A percentile compares a stretch with the other conserved stretches of the same genome.
phyloP scores from a whole-genome alignment of 176 grass and related monocot genomes.

The Ensete glaucum region DNA sequence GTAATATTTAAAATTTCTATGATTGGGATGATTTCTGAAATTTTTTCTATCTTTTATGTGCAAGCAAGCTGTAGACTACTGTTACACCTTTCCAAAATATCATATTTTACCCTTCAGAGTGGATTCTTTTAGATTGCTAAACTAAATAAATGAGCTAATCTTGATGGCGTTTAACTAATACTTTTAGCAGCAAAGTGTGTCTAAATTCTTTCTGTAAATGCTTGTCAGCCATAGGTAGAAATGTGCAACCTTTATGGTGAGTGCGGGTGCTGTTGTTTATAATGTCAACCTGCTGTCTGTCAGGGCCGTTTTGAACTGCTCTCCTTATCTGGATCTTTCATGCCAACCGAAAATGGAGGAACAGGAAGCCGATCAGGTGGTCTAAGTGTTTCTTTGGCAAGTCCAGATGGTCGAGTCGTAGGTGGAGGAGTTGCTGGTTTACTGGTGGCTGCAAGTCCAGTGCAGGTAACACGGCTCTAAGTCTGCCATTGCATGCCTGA shows the following conservation, averaged over 20 bases:
- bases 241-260: background rate
- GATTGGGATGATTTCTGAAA: background rate
- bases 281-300: background rate
- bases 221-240: background rate
- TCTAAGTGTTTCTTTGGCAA: slow-evolving; percentile 16
- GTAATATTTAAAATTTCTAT: background rate
- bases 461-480: background rate
- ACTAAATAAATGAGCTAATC: background rate
- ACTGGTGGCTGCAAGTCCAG: slow-evolving; percentile 15
- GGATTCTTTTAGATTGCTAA: background rate
- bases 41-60: background rate
- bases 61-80: background rate
- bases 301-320: slow-evolving; percentile 17
- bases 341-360: slow-evolving; percentile 19
- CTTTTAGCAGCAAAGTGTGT: background rate
- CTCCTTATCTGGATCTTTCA: slow-evolving; percentile 20
- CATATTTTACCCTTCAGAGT: background rate
- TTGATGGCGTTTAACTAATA: background rate
- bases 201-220: background rate
- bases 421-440: slow-evolving; percentile 15
- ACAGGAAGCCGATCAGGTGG: slow-evolving; percentile 17
- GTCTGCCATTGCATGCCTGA: background rate
- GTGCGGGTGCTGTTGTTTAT: background rate
- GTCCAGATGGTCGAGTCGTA: slow-evolving; percentile 16
- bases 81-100: background rate